phyloP scores from a whole-genome alignment of 2,329 filamentous ascomycete species.

The Ophiosphaerella korrae region DNA sequence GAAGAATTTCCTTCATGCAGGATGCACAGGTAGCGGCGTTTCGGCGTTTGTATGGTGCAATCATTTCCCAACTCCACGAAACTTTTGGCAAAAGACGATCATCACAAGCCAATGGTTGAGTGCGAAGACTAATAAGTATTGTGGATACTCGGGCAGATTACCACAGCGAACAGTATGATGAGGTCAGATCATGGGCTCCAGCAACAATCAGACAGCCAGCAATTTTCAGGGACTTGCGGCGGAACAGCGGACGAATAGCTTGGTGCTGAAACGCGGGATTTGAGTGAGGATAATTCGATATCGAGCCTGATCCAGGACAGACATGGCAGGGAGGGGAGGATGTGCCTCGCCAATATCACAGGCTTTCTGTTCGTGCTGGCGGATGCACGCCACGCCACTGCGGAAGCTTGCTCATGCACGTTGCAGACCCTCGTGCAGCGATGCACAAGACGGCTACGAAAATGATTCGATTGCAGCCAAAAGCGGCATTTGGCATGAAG shows the following conservation, averaged over 20 bases:
- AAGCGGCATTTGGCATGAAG: conserved; percentile 26
- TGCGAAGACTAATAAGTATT: too few species aligned
- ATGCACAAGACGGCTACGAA: conserved; percentile 31
- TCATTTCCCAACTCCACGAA: conserved; percentile 1
- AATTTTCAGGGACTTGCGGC: not conserved
- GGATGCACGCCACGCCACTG: conserved; percentile 14
- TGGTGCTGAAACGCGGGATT: conserved; percentile 9
- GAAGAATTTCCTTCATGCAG: not conserved
- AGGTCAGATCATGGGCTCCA: too few species aligned
- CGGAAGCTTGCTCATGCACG: conserved; percentile 34
- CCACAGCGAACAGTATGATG: too few species aligned
- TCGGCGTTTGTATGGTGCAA: conserved; percentile 1
- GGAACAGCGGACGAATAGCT: not conserved
- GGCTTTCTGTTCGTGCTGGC: conserved; percentile 28
- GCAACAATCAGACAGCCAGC: too few species aligned
- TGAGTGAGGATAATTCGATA: conserved; percentile 17
- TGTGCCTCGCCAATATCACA: conserved; percentile 10
- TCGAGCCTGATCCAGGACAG: conserved; percentile 10
- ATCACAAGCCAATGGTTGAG: not conserved
- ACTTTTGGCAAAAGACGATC: conserved; percentile 6
- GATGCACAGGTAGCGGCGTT: conserved; percentile 2
- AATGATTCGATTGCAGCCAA: conserved; percentile 33
- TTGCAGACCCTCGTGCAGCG: conserved; percentile 16
- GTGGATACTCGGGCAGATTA: not conserved
- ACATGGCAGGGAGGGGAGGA: conserved; percentile 18